Conservation (phyloP, 2,329 filamentous ascomycete genomes). For the Neonectria neomacrospora region DNA sequence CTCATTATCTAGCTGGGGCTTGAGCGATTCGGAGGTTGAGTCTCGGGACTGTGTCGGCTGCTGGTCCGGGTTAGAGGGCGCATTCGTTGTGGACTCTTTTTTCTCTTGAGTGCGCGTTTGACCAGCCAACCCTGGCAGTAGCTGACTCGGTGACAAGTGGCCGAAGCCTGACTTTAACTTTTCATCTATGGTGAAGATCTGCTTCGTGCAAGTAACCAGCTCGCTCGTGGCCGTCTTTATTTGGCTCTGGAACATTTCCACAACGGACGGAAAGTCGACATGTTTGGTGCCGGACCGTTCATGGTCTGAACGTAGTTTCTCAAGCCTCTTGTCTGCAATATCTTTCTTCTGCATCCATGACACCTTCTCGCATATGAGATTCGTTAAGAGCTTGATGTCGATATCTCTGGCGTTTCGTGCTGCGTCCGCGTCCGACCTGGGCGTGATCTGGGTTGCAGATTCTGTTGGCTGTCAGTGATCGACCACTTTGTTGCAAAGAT, state of each 20-base stretch:
- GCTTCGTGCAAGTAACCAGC: slow-evolving; percentile 11
- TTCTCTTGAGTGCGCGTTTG: slow-evolving; percentile 7
- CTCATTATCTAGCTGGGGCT: slow-evolving; percentile 26
- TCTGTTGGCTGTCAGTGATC: slow-evolving; percentile 19
- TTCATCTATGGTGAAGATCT: slow-evolving; percentile 23
- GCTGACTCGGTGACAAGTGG: slow-evolving; percentile 2
- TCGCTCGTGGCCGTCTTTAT: slow-evolving; percentile 27
- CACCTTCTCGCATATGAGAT: slow-evolving; percentile 40
- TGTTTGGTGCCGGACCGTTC: slow-evolving; percentile 29
- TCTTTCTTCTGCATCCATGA: slow-evolving; percentile 34
- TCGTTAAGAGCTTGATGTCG: slow-evolving; percentile 27
- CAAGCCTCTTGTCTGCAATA: slow-evolving; percentile 31
- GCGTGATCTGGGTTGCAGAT: slow-evolving; percentile 11
- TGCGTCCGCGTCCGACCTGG: slow-evolving; percentile 6
- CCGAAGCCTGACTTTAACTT: slow-evolving; percentile 15
- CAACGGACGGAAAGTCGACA: slow-evolving; percentile 38
- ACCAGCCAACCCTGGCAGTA: slow-evolving; percentile 19
- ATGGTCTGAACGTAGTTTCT: slow-evolving; percentile 29
- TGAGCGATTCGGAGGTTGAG: slow-evolving; percentile 6
- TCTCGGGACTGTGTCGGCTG: not conserved
- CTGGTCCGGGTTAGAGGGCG: not conserved
- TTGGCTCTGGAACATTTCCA: slow-evolving; percentile 34
- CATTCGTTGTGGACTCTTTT: slow-evolving; percentile 12
- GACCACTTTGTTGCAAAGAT: not conserved
- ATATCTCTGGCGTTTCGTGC: not conserved